A percentile compares a stretch with the other conserved stretches of the same genome.
phyloP scores from a whole-genome alignment of 2,329 filamentous ascomycete species.

The Verticillium zaregamsianum region DNA sequence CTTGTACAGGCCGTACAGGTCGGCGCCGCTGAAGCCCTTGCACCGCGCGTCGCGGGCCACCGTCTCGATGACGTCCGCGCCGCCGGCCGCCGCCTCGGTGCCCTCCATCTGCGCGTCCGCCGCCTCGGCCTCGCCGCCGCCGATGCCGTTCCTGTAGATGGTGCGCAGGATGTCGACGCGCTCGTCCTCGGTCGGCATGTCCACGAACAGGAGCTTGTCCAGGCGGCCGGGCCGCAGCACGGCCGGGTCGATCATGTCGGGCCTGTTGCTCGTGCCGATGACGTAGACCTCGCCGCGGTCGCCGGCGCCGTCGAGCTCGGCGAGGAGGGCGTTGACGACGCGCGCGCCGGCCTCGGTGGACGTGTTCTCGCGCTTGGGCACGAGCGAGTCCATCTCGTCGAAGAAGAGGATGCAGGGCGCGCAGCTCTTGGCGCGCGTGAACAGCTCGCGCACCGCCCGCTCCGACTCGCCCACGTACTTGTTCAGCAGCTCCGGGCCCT shows the following conservation, averaged over 20 bases:
- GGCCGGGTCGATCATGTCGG: constrained; percentile 93
- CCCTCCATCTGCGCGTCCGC: constrained; percentile 42
- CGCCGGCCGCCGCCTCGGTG: constrained; percentile 14
- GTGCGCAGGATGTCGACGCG: constrained; percentile 82
- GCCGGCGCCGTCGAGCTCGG: constrained; percentile 84
- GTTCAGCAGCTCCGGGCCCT: constrained; percentile 92
- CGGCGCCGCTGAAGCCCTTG: constrained; percentile 70
- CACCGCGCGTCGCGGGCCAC: constrained; percentile 67
- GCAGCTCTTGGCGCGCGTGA: constrained; percentile 79
- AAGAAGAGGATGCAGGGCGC: constrained; percentile 86
- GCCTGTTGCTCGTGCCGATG: constrained; percentile 90
- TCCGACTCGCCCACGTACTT: constrained; percentile 98
- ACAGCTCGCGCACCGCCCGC: constrained; percentile 86
- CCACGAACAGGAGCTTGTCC: constrained; percentile 84
- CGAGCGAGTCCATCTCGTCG: constrained; percentile 91
- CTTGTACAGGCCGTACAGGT: constrained; percentile 43
- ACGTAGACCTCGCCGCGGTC: constrained; percentile 85
- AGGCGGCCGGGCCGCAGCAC: constrained; percentile 90
- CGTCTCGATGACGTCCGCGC: constrained; percentile 39
- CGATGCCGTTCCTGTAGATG: constrained; percentile 47
- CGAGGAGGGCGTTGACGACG: constrained; percentile 91
- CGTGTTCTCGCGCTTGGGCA: constrained; percentile 74
- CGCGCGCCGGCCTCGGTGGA: constrained; percentile 80
- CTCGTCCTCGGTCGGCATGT: constrained; percentile 73
- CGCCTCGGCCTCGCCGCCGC: constrained; percentile 24